phyloP scores from a whole-genome alignment of 2,329 filamentous ascomycete species.

The Madurella fahalii region DNA sequence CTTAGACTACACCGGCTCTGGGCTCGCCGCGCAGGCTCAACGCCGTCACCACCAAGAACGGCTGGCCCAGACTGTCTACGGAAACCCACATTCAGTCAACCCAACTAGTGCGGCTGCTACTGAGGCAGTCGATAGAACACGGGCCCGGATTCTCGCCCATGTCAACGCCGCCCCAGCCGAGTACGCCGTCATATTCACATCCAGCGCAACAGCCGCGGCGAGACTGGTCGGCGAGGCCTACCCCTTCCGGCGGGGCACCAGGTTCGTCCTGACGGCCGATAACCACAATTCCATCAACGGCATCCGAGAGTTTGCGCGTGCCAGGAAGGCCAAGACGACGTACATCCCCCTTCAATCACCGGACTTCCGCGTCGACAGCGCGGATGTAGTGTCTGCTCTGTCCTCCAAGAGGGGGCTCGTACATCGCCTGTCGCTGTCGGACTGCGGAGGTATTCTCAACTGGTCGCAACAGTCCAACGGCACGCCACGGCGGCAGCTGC shows the following conservation, averaged over 20 bases:
- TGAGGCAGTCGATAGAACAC: slow-evolving; percentile 30
- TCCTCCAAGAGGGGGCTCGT: slow-evolving; percentile 10
- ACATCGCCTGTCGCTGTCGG: neutral
- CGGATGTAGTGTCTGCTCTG: slow-evolving; percentile 27
- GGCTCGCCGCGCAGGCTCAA: slow-evolving; percentile 34
- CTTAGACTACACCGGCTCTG: slow-evolving; percentile 40
- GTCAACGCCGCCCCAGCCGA: slow-evolving; percentile 35
- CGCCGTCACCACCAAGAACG: slow-evolving; percentile 31
- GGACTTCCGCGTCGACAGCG: slow-evolving; percentile 30
- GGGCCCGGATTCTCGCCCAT: slow-evolving; percentile 32
- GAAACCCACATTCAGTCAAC: slow-evolving; percentile 40
- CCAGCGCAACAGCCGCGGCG: slow-evolving; percentile 38
- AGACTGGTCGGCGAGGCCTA: slow-evolving; percentile 39
- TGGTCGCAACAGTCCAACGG: neutral
- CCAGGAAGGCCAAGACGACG: slow-evolving; percentile 22
- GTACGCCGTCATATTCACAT: slow-evolving; percentile 39
- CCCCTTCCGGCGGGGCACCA: slow-evolving; percentile 27
- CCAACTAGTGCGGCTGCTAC: slow-evolving; percentile 36
- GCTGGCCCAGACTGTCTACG: slow-evolving; percentile 30
- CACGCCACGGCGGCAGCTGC: neutral
- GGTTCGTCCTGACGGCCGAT: slow-evolving; percentile 36
- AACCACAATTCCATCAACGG: slow-evolving; percentile 43
- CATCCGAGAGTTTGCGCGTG: slow-evolving; percentile 34
- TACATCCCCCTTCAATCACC: slow-evolving; percentile 31
- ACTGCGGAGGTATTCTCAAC: neutral